Conservation (phyloP, 164 flowering plant genomes). For the Dillenia suffruticosa region DNA sequence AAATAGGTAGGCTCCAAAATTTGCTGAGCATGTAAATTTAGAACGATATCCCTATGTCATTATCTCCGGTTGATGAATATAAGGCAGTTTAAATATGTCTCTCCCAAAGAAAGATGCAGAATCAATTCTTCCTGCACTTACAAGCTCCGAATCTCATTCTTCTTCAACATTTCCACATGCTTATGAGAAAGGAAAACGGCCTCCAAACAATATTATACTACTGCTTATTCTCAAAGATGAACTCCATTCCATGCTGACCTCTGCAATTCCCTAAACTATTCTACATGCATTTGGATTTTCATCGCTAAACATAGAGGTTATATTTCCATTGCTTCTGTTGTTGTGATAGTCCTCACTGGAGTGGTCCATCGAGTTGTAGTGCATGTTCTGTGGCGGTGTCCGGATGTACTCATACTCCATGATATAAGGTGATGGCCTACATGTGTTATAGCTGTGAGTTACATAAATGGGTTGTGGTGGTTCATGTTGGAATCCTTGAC, state of each 20-base stretch:
- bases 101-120: constrained; percentile 28
- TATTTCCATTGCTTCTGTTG: constrained; percentile 30
- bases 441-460: constrained; percentile 46
- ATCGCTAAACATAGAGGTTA: constrained; percentile 80
- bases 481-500: constrained; percentile 27
- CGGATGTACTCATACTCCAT: constrained; percentile 42
- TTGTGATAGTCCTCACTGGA: constrained; percentile 37
- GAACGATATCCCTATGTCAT: too few relatives aligned
- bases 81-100: constrained; percentile 5
- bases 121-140: constrained; percentile 38
- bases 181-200: background rate
- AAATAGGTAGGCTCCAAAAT: background rate
- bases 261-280: constrained; percentile 35
- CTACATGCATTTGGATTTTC: constrained; percentile 94
- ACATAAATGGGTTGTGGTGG: constrained; percentile 26
- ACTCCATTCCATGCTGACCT: background rate
- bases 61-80: constrained; percentile 1
- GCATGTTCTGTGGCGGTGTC: constrained; percentile 35
- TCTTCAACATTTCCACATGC: constrained; percentile 7
- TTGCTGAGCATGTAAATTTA: background rate
- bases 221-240: constrained; percentile 13
- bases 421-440: constrained; percentile 61
- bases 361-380: constrained; percentile 34
- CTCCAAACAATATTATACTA: constrained; percentile 7
- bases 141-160: constrained; percentile 45